Conservation (phyloP, 345 rosid species). For the Alliaria petiolata region DNA sequence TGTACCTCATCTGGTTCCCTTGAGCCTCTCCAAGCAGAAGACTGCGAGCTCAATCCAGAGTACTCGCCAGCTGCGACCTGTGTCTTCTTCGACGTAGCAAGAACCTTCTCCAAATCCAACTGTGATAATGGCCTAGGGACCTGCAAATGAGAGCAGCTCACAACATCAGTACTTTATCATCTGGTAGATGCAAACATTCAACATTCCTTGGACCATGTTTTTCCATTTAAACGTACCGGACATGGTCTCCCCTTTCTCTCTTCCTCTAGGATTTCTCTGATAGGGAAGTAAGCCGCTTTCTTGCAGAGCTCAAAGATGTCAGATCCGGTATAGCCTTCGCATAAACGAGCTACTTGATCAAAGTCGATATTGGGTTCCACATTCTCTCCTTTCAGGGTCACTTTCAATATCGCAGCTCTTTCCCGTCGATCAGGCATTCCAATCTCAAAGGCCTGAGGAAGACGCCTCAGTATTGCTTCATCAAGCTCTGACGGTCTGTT, state of each 20-base stretch:
- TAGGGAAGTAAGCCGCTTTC: conserved; percentile 89
- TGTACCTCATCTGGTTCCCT: conserved; percentile 73
- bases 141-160: conserved; percentile 36
- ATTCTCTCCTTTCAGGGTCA: conserved; percentile 72
- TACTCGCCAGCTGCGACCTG: conserved; percentile 76
- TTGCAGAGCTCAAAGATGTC: conserved; percentile 96
- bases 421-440: conserved; percentile 75
- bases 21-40: conserved; percentile 49
- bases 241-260: conserved; percentile 73
- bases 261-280: conserved; percentile 74
- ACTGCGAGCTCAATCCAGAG: conserved; percentile 47
- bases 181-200: not conserved
- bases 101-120: conserved; percentile 65
- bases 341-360: conserved; percentile 60
- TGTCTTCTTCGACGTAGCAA: conserved; percentile 66
- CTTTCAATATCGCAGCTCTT: conserved; percentile 82
- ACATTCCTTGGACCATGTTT: not conserved
- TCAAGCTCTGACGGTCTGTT: conserved; percentile 98
- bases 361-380: conserved; percentile 62
- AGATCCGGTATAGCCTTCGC: conserved; percentile 88
- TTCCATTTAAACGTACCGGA: conserved; percentile 42
- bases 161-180: conserved; percentile 7
- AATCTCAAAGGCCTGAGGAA: conserved; percentile 97
- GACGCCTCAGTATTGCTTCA: conserved; percentile 91
- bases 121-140: conserved; percentile 72